Evolutionary conservation across 2,329 filamentous ascomycete genomes (phyloP), one percentile per base, ranked within the genome.

Genomic region (Penicillium sp.): DNA sequence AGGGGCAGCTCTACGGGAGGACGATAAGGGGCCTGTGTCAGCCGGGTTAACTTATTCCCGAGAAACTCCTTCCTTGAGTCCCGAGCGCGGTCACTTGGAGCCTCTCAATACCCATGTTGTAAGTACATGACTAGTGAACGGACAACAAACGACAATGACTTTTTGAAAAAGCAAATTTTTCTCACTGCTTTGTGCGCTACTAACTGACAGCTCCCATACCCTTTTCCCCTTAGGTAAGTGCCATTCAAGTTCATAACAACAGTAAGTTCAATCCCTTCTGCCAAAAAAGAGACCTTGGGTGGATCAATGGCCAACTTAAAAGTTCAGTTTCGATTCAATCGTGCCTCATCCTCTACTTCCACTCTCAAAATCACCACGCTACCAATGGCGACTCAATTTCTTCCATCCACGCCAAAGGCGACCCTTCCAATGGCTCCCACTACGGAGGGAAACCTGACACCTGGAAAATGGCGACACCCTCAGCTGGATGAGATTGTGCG

Each of bases 401-500:
- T 61, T 67, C 82, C 61, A 58, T 80, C 68, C 69, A 79, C 71
- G 11, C 75, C 74, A 32, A 71, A 66, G 57, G 64, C 69, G 45
- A 56, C 63, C 34, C 62, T 70, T 43, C 58, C 62, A 14, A 56
- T 62, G 46, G 47, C 61, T 42, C 65, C 71, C 54, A 52, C 61
- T 9, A 63, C 67, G n/a, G 61, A 66, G 45, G 67, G 66, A 45
- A 68, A 68, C 8, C 71, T 70, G 16, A 77, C 75, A 7, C 77
- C 90, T 7, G 92, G 93, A 51, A 90, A 87, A 69, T 99, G 94
- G 93, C 84, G 86, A 67, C 94, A 99, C 72, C 94, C 94, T 32
- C 86, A 88, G 59, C 81, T 97, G 61, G 83, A 91, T 66, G 93
- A 97, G 74, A 95, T 99, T 69, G 85, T 89, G 14, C 83, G 83